Percentiles rank a stretch among this genome's conserved stretches.
These are phyloP conservation scores for Ogataea methylovora DNA, from an alignment of 805 yeast species.

Conservation along the genomic window DNA sequence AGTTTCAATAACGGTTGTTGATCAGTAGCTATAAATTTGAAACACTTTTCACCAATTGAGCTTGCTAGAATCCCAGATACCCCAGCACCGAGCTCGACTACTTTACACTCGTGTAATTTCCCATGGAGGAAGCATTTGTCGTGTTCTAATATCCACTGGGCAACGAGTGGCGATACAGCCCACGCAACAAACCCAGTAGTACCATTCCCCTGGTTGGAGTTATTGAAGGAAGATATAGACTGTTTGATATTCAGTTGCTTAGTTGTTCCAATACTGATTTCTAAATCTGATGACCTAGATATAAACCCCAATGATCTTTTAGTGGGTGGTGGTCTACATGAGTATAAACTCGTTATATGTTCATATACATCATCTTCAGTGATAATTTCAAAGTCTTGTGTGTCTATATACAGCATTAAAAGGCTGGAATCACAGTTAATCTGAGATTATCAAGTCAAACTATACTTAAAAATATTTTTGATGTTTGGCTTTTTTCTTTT, in stretches of 20 bases:
- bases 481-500: no score
- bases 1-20: conserved; percentile 48
- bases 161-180: conserved; percentile 41
- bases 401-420: not conserved
- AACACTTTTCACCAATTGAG: conserved; percentile 27
- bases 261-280: conserved; percentile 11
- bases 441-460: no score
- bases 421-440: no score
- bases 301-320: conserved; percentile 17
- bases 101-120: conserved; percentile 14
- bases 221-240: conserved; percentile 23
- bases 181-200: conserved; percentile 64
- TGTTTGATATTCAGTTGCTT: conserved; percentile 20
- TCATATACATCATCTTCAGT: conserved; percentile 13
- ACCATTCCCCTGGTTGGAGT: conserved; percentile 24
- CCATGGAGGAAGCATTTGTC: conserved; percentile 20
- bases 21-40: conserved; percentile 47
- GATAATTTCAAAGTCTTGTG: not conserved
- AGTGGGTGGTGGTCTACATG: conserved; percentile 8
- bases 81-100: conserved; percentile 61
- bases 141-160: conserved; percentile 43
- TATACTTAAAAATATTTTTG: no score
- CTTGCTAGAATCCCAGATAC: conserved; percentile 44
- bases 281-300: conserved; percentile 9
- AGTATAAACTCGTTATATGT: conserved; percentile 21